A percentile compares a stretch with the other conserved stretches of the same genome.
phyloP scores from a whole-genome alignment of 306 rosid species.

The Quercus suber region DNA sequence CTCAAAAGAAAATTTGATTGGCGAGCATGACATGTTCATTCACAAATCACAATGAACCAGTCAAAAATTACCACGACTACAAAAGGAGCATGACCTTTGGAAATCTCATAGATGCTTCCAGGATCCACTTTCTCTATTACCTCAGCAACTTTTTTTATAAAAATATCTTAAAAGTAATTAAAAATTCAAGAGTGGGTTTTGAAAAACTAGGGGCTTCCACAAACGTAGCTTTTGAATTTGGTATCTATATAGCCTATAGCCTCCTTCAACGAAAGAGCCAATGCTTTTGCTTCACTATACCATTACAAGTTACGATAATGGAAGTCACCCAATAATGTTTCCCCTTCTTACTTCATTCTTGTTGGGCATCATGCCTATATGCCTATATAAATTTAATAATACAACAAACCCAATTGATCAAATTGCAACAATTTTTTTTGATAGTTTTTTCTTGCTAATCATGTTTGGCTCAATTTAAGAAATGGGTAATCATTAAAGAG shows the following conservation, averaged over 20 bases:
- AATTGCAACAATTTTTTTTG: neutral
- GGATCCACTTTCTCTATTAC: conserved; percentile 38
- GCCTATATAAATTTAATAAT: neutral
- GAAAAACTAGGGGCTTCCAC: conserved; percentile 10
- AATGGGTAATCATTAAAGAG: too few species aligned
- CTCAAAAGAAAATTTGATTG: neutral
- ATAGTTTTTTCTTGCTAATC: too few species aligned
- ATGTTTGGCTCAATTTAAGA: too few species aligned
- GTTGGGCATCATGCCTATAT: neutral
- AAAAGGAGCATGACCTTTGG: conserved; percentile 41
- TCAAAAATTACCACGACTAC: neutral
- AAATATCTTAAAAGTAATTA: neutral
- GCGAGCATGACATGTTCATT: conserved; percentile 31
- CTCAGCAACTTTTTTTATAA: conserved; percentile 26
- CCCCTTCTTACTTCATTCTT: conserved; percentile 30
- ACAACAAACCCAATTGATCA: neutral
- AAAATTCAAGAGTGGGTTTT: conserved; percentile 17
- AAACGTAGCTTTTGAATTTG: too few species aligned
- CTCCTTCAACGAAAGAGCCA: conserved; percentile 8
- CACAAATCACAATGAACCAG: conserved; percentile 14
- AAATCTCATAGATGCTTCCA: conserved; percentile 31
- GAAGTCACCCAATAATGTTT: conserved; percentile 26
- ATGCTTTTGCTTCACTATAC: conserved; percentile 13
- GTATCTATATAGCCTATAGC: neutral
- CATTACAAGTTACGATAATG: conserved; percentile 1